These are phyloP conservation scores for Cutaneotrichosporon cavernicola DNA, from an alignment of 1,284 basidiomycete species.

Conservation along the genomic window DNA sequence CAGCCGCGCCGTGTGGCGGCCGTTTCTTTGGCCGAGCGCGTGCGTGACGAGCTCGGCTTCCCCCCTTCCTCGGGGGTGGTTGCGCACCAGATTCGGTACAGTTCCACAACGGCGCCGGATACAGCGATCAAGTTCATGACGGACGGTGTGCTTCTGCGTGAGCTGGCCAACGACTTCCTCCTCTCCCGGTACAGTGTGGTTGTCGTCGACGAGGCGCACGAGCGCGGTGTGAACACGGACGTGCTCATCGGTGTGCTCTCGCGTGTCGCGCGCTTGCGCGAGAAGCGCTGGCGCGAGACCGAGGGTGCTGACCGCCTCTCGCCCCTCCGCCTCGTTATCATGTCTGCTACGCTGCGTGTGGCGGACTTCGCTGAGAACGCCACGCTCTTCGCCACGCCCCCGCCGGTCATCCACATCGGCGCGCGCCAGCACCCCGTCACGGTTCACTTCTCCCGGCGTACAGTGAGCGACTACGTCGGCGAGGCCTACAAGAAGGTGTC, in stretches of 20 bases:
- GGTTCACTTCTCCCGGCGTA: slow-evolving; percentile 86
- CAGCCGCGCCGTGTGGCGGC: slow-evolving; percentile 97
- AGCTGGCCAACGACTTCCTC: slow-evolving; percentile 87
- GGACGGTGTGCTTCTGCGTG: slow-evolving; percentile 92
- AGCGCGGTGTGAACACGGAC: slow-evolving; percentile 97
- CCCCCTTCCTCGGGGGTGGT: slow-evolving; percentile 66
- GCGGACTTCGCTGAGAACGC: slow-evolving; percentile 88
- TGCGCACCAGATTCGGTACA: slow-evolving; percentile 97
- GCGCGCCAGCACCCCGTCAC: slow-evolving; percentile 95
- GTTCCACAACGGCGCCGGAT: slow-evolving; percentile 80
- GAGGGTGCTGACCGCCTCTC: slow-evolving; percentile 70
- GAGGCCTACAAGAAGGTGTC: slow-evolving; percentile 87
- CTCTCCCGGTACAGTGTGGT: slow-evolving; percentile 88
- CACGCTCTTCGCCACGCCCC: slow-evolving; percentile 74
- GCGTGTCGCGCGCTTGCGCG: slow-evolving; percentile 82
- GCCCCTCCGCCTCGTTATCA: slow-evolving; percentile 90
- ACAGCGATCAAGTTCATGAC: slow-evolving; percentile 99
- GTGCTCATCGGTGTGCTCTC: slow-evolving; percentile 94
- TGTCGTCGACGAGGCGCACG: slow-evolving; percentile 97
- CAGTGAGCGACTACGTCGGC: slow-evolving; percentile 79
- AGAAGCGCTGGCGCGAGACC: slow-evolving; percentile 78
- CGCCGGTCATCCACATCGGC: slow-evolving; percentile 84
- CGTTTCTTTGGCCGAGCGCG: slow-evolving; percentile 89
- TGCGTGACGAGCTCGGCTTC: slow-evolving; percentile 82
- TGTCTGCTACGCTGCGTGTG: slow-evolving; percentile 96